Conservation (phyloP, 2,329 filamentous ascomycete species). For the Pestalotiopsis fici region DNA sequence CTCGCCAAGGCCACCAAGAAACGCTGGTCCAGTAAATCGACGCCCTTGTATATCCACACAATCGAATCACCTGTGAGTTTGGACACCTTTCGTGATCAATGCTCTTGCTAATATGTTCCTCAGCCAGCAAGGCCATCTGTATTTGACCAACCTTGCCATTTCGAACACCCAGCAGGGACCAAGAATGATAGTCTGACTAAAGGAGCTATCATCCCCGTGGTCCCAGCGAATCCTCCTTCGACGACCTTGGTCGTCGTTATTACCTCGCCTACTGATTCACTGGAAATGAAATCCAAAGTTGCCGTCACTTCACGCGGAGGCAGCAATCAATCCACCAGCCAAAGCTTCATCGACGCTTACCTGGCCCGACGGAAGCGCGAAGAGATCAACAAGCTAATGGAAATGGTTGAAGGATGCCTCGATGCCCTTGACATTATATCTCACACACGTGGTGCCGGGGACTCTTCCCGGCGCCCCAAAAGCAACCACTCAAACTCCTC, state of each 20-base stretch:
- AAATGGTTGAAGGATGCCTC: slow-evolving; percentile 8
- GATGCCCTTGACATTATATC: not conserved
- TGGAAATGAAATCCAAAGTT: slow-evolving; percentile 11
- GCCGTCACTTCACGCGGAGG: slow-evolving; percentile 9
- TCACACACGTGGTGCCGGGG: not conserved
- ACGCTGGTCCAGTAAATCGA: not conserved
- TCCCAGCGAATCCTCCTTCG: not conserved
- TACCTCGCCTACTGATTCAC: not conserved
- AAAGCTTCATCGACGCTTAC: slow-evolving; percentile 10
- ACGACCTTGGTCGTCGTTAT: not conserved
- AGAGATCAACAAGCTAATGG: slow-evolving; percentile 11
- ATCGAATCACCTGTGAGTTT: not conserved
- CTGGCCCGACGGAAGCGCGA: slow-evolving; percentile 8
- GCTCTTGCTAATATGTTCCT: not conserved
- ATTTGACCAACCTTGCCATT: not conserved
- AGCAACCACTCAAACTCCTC: not conserved
- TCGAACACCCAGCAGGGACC: not conserved
- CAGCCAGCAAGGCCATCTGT: not conserved
- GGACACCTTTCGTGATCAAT: not conserved
- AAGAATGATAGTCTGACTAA: slow-evolving; percentile 8
- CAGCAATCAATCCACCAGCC: slow-evolving; percentile 7
- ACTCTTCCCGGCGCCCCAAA: not conserved
- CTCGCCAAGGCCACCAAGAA: not conserved
- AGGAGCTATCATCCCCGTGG: not conserved
- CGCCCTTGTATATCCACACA: not conserved